phyloP scores from a whole-genome alignment of 352 stramenopile species.

The Globisporangium polare region DNA sequence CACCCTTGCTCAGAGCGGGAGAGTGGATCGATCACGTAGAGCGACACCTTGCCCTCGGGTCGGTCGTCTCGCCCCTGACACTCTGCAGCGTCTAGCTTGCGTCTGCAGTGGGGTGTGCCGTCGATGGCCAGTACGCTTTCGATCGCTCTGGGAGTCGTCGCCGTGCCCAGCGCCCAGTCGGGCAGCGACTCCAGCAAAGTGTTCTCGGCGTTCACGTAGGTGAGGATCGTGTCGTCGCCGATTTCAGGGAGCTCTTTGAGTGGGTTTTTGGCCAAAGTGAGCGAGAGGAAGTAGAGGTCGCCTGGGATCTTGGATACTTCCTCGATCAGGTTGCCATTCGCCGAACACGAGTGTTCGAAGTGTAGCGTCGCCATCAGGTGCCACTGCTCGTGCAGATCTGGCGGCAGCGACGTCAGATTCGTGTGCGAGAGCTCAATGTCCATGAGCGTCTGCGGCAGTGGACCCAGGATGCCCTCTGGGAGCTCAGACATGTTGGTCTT shows the following conservation, averaged over 20 bases:
- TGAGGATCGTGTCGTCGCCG: background rate
- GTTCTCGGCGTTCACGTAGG: background rate
- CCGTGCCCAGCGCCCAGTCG: background rate
- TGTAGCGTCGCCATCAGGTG: slow-evolving; percentile 17
- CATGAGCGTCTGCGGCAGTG: slow-evolving; percentile 11
- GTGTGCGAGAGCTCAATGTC: slow-evolving; percentile 22
- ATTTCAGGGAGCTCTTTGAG: background rate
- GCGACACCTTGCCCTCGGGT: background rate
- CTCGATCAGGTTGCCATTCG: background rate
- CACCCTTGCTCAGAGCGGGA: background rate
- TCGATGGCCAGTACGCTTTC: background rate
- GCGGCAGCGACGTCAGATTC: slow-evolving; percentile 17
- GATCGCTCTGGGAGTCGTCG: slow-evolving; percentile 12
- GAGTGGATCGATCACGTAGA: background rate
- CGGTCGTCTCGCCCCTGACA: background rate
- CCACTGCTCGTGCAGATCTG: slow-evolving; percentile 17
- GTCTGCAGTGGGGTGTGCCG: background rate
- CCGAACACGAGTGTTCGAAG: slow-evolving; percentile 16
- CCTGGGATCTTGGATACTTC: background rate
- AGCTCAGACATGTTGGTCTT: slow-evolving; percentile 8
- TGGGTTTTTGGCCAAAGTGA: slow-evolving; percentile 1
- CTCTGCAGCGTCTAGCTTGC: background rate
- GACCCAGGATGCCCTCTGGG: slow-evolving; percentile 1
- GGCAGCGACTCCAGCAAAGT: background rate
- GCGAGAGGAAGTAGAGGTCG: background rate